phyloP scores from a whole-genome alignment of 805 yeast species.

The Wickerhamomyces bisporus region DNA sequence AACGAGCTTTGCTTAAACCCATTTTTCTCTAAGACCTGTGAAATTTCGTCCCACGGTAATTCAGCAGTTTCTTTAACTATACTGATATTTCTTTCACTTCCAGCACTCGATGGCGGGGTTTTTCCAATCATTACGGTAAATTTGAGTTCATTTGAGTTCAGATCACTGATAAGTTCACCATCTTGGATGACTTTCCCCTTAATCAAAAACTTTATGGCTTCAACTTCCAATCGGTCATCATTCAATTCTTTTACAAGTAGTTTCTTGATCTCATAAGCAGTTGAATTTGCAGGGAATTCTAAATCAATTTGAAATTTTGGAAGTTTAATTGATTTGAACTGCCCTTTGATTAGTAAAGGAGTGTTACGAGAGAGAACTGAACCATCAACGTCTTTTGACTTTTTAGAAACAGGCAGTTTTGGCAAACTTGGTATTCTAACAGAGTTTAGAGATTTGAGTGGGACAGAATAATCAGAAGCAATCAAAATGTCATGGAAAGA shows the following conservation, averaged over 20 bases:
- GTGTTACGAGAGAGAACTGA: neutral
- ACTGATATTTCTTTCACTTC: neutral
- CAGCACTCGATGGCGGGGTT: neutral
- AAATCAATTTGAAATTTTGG: conserved; percentile 53
- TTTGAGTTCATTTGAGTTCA: conserved; percentile 26
- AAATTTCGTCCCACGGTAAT: conserved; percentile 44
- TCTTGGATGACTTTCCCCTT: conserved; percentile 63
- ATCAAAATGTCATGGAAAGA: neutral
- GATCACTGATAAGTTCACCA: conserved; percentile 32
- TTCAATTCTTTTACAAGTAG: conserved; percentile 26
- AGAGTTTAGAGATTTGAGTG: conserved; percentile 29
- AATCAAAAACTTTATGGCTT: conserved; percentile 46
- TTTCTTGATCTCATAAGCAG: conserved; percentile 30
- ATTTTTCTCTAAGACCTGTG: conserved; percentile 29
- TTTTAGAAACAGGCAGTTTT: conserved; percentile 35
- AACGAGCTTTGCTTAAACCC: conserved; percentile 27
- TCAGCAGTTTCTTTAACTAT: conserved; percentile 4
- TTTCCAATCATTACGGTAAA: conserved; percentile 37
- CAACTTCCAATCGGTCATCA: conserved; percentile 21
- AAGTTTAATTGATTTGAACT: conserved; percentile 62
- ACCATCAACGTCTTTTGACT: conserved; percentile 1
- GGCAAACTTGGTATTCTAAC: conserved; percentile 44
- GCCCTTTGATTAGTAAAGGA: conserved; percentile 18
- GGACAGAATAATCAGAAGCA: conserved; percentile 22
- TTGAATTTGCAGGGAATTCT: conserved; percentile 22